Percentiles rank a stretch among this genome's conserved stretches.
Conservation (phyloP, 2,329 filamentous ascomycete species). For the Penicillium occitanis region DNA sequence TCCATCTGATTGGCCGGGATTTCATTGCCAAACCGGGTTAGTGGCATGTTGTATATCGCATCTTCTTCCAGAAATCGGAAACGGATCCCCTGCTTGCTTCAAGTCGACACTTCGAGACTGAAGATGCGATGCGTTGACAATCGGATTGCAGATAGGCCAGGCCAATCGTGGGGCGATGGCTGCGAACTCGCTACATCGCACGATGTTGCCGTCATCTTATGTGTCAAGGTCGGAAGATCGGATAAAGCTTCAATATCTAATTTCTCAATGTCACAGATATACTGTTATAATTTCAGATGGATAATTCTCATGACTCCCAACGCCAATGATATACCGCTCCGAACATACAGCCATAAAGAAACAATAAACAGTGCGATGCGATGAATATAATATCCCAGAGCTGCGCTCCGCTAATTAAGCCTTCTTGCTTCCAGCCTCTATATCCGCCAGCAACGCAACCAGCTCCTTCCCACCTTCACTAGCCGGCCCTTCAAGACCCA, state of each 20-base stretch:
- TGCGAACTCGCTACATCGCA: conserved; percentile 8
- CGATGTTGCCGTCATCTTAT: background rate
- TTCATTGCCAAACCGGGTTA: conserved; percentile 10
- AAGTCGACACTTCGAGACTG: background rate
- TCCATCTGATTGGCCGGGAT: conserved; percentile 18
- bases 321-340: conserved; percentile 4
- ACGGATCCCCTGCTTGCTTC: conserved; percentile 14
- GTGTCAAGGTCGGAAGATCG: background rate
- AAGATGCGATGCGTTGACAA: conserved; percentile 1
- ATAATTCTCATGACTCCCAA: background rate
- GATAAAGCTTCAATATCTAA: conserved; percentile 6
- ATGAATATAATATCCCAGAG: background rate
- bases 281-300: background rate
- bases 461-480: conserved; percentile 52
- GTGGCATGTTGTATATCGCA: background rate
- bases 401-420: background rate
- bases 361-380: background rate
- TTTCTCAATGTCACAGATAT: background rate
- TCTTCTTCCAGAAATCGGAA: conserved; percentile 21
- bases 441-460: conserved; percentile 60
- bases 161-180: background rate
- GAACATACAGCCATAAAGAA: background rate
- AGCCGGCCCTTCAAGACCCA: conserved; percentile 75
- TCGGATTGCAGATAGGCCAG: background rate
- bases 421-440: conserved; percentile 49